These are phyloP conservation scores for Hansfordia pulvinata DNA, from an alignment of 2,329 filamentous ascomycete genomes.

Conservation along the genomic window DNA sequence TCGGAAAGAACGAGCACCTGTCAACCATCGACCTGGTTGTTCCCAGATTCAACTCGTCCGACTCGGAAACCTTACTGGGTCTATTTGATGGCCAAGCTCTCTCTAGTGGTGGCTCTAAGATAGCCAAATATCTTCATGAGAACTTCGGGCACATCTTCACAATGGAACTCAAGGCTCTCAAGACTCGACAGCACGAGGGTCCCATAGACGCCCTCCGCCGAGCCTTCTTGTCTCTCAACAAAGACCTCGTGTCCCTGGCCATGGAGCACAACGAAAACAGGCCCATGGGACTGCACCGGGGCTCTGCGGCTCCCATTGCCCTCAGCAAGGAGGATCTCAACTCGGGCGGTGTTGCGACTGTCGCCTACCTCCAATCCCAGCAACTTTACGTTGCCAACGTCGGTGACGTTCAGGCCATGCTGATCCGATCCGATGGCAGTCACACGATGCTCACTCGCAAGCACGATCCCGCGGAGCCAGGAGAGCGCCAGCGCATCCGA, in stretches of 20 bases:
- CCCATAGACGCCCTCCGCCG: conserved; percentile 73
- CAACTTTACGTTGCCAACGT: conserved; percentile 93
- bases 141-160: conserved; percentile 81
- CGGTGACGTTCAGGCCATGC: conserved; percentile 87
- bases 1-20: conserved; percentile 86
- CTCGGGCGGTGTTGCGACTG: conserved; percentile 83
- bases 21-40: conserved; percentile 94
- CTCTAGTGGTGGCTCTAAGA: conserved; percentile 80
- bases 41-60: conserved; percentile 77
- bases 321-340: conserved; percentile 81
- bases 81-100: conserved; percentile 92
- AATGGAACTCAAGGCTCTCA: conserved; percentile 65
- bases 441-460: conserved; percentile 77
- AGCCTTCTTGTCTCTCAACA: conserved; percentile 82
- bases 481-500: conserved; percentile 76
- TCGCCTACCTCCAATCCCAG: conserved; percentile 78
- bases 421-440: conserved; percentile 79
- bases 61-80: conserved; percentile 83
- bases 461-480: conserved; percentile 80
- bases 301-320: conserved; percentile 58
- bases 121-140: conserved; percentile 93
- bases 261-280: conserved; percentile 70
- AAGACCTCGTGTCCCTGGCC: conserved; percentile 78
- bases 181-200: conserved; percentile 53
- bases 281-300: conserved; percentile 51